These are phyloP conservation scores for Salix viminalis DNA, from an alignment of 345 rosid genomes.

Conservation along the genomic window DNA sequence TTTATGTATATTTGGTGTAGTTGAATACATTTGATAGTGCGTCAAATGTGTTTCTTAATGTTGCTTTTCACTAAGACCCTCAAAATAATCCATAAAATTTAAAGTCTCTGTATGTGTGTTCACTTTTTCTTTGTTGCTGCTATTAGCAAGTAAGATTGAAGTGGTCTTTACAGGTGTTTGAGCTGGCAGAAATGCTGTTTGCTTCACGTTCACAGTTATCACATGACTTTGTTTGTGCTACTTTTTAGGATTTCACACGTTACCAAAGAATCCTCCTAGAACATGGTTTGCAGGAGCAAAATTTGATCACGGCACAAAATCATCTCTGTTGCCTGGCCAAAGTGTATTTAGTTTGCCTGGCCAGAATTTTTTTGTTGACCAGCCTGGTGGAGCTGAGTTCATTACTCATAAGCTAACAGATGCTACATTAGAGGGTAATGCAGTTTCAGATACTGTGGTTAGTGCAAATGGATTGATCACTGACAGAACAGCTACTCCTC, in stretches of 20 bases:
- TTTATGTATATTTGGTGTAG: background rate
- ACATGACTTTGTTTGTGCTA: background rate
- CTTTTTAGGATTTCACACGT: slow-evolving; percentile 35
- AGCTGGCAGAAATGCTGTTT: no score
- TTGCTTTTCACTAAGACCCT: background rate
- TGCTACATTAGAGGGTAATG: slow-evolving; percentile 28
- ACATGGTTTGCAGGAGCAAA: slow-evolving; percentile 31
- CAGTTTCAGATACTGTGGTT: slow-evolving; percentile 15
- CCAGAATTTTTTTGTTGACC: slow-evolving; percentile 25
- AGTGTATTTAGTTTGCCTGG: slow-evolving; percentile 16
- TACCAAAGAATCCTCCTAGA: slow-evolving; percentile 19
- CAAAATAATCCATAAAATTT: background rate
- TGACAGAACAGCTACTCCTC: slow-evolving; percentile 18
- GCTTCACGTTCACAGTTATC: no score
- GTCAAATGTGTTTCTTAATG: background rate
- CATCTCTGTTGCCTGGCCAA: slow-evolving; percentile 27
- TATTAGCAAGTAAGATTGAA: no score
- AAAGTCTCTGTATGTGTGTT: background rate
- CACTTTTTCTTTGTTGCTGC: no score
- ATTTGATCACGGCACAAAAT: slow-evolving; percentile 21
- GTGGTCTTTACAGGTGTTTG: no score
- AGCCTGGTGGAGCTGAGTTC: slow-evolving; percentile 31
- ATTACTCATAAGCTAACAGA: slow-evolving; percentile 24
- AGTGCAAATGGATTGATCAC: slow-evolving; percentile 22
- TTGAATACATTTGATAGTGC: background rate